phyloP scores from a whole-genome alignment of 1,284 basidiomycete genomes.

The Coriolopsis trogii region DNA sequence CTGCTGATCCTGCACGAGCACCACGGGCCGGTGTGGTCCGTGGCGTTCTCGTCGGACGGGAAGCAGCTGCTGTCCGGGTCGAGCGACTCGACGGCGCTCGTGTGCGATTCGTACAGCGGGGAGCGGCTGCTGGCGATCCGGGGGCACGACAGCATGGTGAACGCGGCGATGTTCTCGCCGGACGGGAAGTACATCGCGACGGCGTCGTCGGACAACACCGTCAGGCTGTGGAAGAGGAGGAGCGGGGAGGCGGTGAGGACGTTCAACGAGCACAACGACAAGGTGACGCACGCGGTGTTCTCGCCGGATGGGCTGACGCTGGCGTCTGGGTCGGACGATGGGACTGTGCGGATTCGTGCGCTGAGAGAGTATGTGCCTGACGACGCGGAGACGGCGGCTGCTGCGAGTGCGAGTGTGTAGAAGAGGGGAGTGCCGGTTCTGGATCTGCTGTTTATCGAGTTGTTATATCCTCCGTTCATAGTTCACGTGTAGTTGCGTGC shows the following conservation, averaged over 20 bases:
- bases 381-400: no score
- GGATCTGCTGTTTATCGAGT: no score
- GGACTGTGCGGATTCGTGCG: slow-evolving; percentile 15
- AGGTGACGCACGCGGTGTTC: slow-evolving; percentile 19
- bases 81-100: slow-evolving; percentile 13
- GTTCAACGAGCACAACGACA: slow-evolving; percentile 20
- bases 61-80: slow-evolving; percentile 19
- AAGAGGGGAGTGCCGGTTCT: not conserved
- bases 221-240: slow-evolving; percentile 24
- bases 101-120: slow-evolving; percentile 21
- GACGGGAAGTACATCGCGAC: slow-evolving; percentile 22
- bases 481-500: no score
- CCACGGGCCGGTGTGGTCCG: slow-evolving; percentile 1
- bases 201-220: slow-evolving; percentile 24
- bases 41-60: slow-evolving; percentile 21
- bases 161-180: slow-evolving; percentile 24
- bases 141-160: slow-evolving; percentile 17
- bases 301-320: slow-evolving; percentile 19
- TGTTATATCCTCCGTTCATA: no score
- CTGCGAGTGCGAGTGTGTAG: not conserved
- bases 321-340: slow-evolving; percentile 21
- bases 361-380: not conserved
- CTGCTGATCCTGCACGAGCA: slow-evolving; percentile 4
- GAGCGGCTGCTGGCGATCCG: slow-evolving; percentile 18
- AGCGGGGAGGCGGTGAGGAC: slow-evolving; percentile 12